Conservation (phyloP, 345 rosid genomes). For the Microcos paniculata region DNA sequence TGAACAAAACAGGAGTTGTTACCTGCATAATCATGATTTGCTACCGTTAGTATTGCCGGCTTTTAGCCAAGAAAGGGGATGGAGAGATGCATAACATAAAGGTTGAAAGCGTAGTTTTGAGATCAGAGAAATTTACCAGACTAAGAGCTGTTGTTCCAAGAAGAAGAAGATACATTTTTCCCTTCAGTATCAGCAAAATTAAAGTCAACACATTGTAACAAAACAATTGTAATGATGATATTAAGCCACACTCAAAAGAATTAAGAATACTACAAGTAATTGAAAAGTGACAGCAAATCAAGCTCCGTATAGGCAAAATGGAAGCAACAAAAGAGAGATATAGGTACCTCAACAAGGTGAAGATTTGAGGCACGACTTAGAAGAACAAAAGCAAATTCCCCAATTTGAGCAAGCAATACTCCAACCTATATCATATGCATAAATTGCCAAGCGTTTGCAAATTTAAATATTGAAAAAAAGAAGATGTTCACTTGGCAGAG, state of each 20-base stretch:
- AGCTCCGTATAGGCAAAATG: neutral
- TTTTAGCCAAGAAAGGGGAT: neutral
- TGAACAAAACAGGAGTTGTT: constrained; percentile 88
- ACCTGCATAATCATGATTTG: constrained; percentile 50
- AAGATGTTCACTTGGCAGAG: constrained; percentile 5
- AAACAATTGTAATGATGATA: neutral
- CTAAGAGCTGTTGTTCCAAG: constrained; percentile 97
- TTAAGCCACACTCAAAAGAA: neutral
- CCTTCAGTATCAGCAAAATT: constrained; percentile 47
- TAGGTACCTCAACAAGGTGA: constrained; percentile 77
- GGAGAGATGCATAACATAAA: neutral
- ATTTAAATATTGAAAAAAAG: neutral
- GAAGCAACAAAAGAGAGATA: constrained; percentile 8
- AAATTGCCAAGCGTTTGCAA: neutral
- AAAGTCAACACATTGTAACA: constrained; percentile 5
- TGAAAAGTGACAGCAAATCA: neutral
- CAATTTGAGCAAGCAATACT: constrained; percentile 93
- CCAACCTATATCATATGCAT: constrained; percentile 55
- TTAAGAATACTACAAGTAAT: neutral
- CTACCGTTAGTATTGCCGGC: constrained; percentile 5
- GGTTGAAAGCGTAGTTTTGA: neutral
- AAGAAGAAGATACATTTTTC: constrained; percentile 99
- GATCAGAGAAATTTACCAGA: constrained; percentile 51
- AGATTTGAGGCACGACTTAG: constrained; percentile 94
- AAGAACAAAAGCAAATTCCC: constrained; percentile 97